These are phyloP conservation scores for Schizosaccharomyces japonicus DNA, from an alignment of 805 yeast species.

Conservation along the genomic window DNA sequence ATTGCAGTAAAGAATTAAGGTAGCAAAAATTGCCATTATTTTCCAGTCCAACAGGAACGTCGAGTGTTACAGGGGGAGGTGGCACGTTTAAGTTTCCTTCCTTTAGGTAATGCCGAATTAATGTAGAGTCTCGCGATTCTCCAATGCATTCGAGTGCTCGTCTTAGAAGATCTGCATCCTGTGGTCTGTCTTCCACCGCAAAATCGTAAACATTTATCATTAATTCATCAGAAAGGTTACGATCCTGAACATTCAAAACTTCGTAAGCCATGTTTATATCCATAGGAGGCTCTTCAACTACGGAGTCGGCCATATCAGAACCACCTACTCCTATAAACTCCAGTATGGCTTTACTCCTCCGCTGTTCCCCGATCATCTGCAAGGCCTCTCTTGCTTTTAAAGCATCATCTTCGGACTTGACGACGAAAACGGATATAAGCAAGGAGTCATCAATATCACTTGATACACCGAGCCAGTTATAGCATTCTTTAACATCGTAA, in stretches of 20 bases:
- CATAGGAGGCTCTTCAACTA: conserved; percentile 2
- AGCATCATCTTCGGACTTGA: conserved; percentile 1
- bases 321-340: neutral
- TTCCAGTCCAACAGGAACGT: conserved; percentile 42
- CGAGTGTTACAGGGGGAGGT: neutral
- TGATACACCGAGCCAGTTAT: neutral
- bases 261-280: conserved; percentile 11
- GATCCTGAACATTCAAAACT: conserved; percentile 14
- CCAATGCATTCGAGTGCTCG: conserved; percentile 37
- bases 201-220: conserved; percentile 30
- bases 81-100: conserved; percentile 29
- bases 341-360: neutral
- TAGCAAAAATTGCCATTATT: conserved; percentile 94
- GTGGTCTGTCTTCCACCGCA: conserved; percentile 19
- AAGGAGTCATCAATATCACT: neutral
- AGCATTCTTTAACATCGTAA: conserved; percentile 5
- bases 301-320: neutral
- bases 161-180: conserved; percentile 24
- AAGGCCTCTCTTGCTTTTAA: neutral
- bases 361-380: neutral
- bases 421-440: neutral
- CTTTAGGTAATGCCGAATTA: conserved; percentile 31
- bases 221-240: conserved; percentile 25
- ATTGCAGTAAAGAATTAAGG: conserved; percentile 71
- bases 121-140: conserved; percentile 26